Conservation (phyloP, 441 rosid species). For the Capsella rubella region DNA sequence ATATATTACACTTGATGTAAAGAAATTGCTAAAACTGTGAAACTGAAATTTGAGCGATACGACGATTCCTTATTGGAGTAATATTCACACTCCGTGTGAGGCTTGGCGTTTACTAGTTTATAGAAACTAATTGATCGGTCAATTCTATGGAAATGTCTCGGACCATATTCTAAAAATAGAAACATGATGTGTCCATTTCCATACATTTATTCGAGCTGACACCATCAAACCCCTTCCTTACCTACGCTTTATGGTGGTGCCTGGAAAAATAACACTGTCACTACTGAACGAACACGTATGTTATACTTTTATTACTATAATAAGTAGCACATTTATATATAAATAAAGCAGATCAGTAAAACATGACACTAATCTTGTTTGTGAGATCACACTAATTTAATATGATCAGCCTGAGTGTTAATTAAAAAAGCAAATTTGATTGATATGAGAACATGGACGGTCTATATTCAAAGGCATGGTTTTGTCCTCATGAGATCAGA, state of each 20-base stretch:
- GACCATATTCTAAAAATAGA: slow-evolving; percentile 37
- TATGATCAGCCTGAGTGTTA: too few species aligned
- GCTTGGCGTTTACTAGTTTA: slow-evolving; percentile 36
- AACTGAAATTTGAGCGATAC: slow-evolving; percentile 25
- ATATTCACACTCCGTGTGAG: slow-evolving; percentile 34
- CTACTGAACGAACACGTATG: neutral
- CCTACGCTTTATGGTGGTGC: slow-evolving; percentile 23
- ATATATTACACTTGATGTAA: slow-evolving; percentile 33
- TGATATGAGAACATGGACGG: slow-evolving; percentile 6
- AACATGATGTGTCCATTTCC: slow-evolving; percentile 39
- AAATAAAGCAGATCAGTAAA: too few species aligned
- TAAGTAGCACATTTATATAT: neutral
- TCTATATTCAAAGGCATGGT: neutral
- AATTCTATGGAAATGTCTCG: slow-evolving; percentile 27
- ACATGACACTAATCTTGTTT: too few species aligned
- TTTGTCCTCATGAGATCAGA: neutral
- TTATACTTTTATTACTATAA: neutral
- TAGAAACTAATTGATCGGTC: slow-evolving; percentile 41
- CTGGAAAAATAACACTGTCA: slow-evolving; percentile 27
- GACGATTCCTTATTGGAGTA: slow-evolving; percentile 32
- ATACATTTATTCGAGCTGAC: slow-evolving; percentile 46
- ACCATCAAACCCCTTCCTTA: slow-evolving; percentile 17
- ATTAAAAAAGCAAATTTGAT: neutral
- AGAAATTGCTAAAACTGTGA: slow-evolving; percentile 39
- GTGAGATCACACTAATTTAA: too few species aligned